Conservation (phyloP, 2,329 filamentous ascomycete genomes). For the Leptographium wingfieldii region DNA sequence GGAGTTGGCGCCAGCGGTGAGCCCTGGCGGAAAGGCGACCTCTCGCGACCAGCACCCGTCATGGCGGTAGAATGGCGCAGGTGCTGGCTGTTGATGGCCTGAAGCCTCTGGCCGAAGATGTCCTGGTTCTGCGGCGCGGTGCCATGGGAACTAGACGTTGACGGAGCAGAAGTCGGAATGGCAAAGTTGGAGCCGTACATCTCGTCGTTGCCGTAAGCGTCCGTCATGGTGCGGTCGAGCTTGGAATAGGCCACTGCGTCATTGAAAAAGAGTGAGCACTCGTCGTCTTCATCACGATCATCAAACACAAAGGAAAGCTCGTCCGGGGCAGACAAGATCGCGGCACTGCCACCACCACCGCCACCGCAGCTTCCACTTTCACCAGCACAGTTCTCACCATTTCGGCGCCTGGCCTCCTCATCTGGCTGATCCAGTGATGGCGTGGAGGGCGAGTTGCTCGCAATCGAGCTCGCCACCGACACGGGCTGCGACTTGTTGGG, state of each 20-base stretch:
- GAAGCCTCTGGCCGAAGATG: constrained; percentile 62
- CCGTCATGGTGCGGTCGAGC: constrained; percentile 74
- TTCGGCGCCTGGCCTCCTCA: constrained; percentile 35
- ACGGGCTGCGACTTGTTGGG: constrained; percentile 33
- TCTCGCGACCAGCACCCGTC: constrained; percentile 40
- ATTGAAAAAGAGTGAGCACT: constrained; percentile 53
- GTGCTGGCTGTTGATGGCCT: constrained; percentile 66
- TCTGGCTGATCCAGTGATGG: constrained; percentile 36
- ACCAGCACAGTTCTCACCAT: constrained; percentile 33
- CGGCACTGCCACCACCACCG: neutral
- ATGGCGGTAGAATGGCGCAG: constrained; percentile 38
- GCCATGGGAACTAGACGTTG: constrained; percentile 26
- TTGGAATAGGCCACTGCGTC: constrained; percentile 53
- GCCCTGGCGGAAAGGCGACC: constrained; percentile 70
- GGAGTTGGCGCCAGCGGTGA: constrained; percentile 45
- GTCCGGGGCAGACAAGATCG: neutral
- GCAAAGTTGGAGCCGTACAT: constrained; percentile 62
- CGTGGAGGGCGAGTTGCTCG: constrained; percentile 47
- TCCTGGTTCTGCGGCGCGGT: constrained; percentile 41
- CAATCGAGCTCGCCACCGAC: constrained; percentile 44
- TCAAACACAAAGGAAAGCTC: constrained; percentile 3
- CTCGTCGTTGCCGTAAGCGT: constrained; percentile 69
- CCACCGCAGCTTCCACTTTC: neutral
- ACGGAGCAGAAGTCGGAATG: constrained; percentile 42
- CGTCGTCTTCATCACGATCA: constrained; percentile 22